Evolutionary conservation across 2,329 filamentous ascomycete species (phyloP).

Genomic region (Colletotrichum sp.): DNA sequence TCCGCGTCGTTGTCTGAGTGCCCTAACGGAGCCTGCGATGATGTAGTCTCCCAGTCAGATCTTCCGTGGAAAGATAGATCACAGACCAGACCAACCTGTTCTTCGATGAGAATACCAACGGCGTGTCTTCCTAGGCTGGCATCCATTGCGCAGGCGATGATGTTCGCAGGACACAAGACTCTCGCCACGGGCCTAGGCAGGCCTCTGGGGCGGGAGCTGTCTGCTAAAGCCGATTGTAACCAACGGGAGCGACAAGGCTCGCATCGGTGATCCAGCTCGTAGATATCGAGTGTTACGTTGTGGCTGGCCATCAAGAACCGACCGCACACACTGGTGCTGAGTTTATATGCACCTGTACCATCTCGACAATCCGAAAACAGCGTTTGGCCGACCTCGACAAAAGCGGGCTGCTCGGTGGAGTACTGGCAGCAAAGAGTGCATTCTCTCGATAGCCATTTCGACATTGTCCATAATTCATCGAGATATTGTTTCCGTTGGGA

Average conservation of each 20-base stretch:
- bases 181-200: slow-evolving; percentile 51
- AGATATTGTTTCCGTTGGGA: not conserved
- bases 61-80: slow-evolving; percentile 45
- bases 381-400: slow-evolving; percentile 36
- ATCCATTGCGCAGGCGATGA: slow-evolving; percentile 68
- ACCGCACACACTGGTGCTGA: slow-evolving; percentile 58
- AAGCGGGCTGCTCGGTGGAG: slow-evolving; percentile 24
- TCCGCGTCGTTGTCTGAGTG: not conserved
- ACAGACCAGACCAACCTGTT: slow-evolving; percentile 65
- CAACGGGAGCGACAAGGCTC: slow-evolving; percentile 5
- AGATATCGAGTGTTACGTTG: slow-evolving; percentile 61
- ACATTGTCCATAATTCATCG: slow-evolving; percentile 39
- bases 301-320: slow-evolving; percentile 61
- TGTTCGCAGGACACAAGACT: slow-evolving; percentile 59
- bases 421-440: slow-evolving; percentile 29
- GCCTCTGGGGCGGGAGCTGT: slow-evolving; percentile 22
- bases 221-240: not conserved
- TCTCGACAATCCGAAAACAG: slow-evolving; percentile 37
- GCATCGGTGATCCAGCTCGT: slow-evolving; percentile 47
- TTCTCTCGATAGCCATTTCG: slow-evolving; percentile 46
- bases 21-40: not conserved
- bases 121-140: slow-evolving; percentile 59
- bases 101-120: slow-evolving; percentile 64
- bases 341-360: not conserved
- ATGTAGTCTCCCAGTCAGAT: not conserved